phyloP scores from a whole-genome alignment of 352 stramenopile genomes.

The Albugo laibachii region DNA sequence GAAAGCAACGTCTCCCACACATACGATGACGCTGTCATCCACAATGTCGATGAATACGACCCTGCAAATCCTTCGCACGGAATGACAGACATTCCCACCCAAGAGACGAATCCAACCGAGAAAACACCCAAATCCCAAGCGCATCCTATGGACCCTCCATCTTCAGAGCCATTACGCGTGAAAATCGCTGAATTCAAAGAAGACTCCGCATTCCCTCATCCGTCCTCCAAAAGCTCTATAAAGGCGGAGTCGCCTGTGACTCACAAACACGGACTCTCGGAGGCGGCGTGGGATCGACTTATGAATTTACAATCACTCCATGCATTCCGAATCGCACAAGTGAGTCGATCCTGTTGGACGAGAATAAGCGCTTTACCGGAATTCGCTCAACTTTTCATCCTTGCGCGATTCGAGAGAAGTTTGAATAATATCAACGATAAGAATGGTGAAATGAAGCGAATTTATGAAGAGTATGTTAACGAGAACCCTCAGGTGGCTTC shows the following conservation, averaged over 20 bases:
- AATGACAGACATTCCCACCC: too few species aligned
- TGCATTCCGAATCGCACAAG: slow-evolving; percentile 46
- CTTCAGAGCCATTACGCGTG: too few species aligned
- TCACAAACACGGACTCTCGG: slow-evolving; percentile 31
- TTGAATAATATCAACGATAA: slow-evolving; percentile 53
- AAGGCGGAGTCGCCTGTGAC: not conserved
- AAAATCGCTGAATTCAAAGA: too few species aligned
- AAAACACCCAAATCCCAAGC: too few species aligned
- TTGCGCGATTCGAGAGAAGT: slow-evolving; percentile 37
- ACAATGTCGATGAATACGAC: slow-evolving; percentile 14
- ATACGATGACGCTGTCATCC: not conserved
- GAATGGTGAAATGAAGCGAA: slow-evolving; percentile 52
- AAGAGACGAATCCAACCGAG: too few species aligned
- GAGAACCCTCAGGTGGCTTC: slow-evolving; percentile 39
- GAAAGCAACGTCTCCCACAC: too few species aligned
- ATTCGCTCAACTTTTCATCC: slow-evolving; percentile 53
- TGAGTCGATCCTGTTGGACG: slow-evolving; percentile 47
- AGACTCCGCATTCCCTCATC: too few species aligned
- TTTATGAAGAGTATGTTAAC: slow-evolving; percentile 46
- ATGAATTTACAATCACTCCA: slow-evolving; percentile 43
- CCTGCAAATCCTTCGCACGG: slow-evolving; percentile 8
- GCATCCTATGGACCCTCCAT: too few species aligned
- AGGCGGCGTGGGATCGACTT: slow-evolving; percentile 49
- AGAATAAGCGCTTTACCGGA: slow-evolving; percentile 42
- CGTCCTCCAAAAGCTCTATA: too few species aligned